Conservation (phyloP, 2,329 filamentous ascomycete species). For the Calonectria leucothoes region DNA sequence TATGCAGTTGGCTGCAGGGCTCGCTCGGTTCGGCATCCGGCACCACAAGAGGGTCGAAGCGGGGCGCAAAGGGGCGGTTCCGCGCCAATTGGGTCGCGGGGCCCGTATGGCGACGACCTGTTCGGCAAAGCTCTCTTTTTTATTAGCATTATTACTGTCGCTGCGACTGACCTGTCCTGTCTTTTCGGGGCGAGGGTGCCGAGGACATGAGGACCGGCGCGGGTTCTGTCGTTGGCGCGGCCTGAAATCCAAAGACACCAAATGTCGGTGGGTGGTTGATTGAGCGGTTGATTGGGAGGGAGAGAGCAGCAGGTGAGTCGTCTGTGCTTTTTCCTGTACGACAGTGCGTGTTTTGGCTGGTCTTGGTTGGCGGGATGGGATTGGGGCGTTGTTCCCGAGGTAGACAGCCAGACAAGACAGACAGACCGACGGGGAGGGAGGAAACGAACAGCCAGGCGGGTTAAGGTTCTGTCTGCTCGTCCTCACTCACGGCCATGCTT, state of each 20-base stretch:
- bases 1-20: neutral
- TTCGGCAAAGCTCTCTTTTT: neutral
- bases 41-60: neutral
- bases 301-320: neutral
- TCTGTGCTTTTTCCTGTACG: neutral
- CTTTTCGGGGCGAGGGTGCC: neutral
- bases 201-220: neutral
- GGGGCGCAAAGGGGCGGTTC: neutral
- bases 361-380: neutral
- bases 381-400: neutral
- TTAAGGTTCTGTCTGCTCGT: too few species aligned
- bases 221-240: neutral
- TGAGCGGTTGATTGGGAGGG: neutral
- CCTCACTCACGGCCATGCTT: too few species aligned
- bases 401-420: neutral
- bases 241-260: neutral
- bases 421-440: too few species aligned
- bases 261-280: too few species aligned
- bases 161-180: too few species aligned
- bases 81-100: neutral
- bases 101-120: neutral
- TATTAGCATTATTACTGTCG: neutral
- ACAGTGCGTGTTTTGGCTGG: neutral
- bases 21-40: constrained; percentile 8
- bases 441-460: neutral